Conservation (phyloP, 169 alveolate genomes). For the Cryptosporidium sp. region DNA sequence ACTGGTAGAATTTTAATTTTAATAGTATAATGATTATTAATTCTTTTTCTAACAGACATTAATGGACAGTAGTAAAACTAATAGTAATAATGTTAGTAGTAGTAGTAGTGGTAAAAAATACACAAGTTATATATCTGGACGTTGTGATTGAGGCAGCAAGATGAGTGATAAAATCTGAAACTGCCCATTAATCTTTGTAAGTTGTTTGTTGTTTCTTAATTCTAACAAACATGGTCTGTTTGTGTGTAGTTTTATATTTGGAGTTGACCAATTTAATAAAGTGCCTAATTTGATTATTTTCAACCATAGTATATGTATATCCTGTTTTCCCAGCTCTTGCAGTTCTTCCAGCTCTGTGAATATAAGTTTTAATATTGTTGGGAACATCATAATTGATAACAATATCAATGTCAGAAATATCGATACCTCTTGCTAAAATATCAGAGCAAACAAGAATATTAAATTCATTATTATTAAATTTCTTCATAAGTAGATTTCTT, state of each 20-base stretch:
- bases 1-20: not conserved
- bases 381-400: slow-evolving; percentile 92
- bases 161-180: not conserved
- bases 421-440: slow-evolving; percentile 91
- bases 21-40: not conserved
- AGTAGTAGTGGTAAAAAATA: not conserved
- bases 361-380: slow-evolving; percentile 82
- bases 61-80: not conserved
- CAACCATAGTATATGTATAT: slow-evolving; percentile 59
- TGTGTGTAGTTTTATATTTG: slow-evolving; percentile 6
- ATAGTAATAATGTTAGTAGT: not conserved
- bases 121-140: not conserved
- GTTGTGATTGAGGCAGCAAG: no score
- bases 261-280: slow-evolving; percentile 6
- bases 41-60: not conserved
- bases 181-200: not conserved
- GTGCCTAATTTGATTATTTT: slow-evolving; percentile 35
- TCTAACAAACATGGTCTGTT: slow-evolving; percentile 9
- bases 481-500: slow-evolving; percentile 44
- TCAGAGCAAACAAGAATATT: slow-evolving; percentile 91
- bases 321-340: slow-evolving; percentile 92
- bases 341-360: slow-evolving; percentile 92
- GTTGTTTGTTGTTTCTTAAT: not conserved
- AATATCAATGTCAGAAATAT: slow-evolving; percentile 85
- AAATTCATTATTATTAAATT: slow-evolving; percentile 29